Evolutionary conservation across 2,329 filamentous ascomycete species (phyloP), one percentile per base, ranked within the genome.

Genomic region (Colletotrichum sp.): DNA sequence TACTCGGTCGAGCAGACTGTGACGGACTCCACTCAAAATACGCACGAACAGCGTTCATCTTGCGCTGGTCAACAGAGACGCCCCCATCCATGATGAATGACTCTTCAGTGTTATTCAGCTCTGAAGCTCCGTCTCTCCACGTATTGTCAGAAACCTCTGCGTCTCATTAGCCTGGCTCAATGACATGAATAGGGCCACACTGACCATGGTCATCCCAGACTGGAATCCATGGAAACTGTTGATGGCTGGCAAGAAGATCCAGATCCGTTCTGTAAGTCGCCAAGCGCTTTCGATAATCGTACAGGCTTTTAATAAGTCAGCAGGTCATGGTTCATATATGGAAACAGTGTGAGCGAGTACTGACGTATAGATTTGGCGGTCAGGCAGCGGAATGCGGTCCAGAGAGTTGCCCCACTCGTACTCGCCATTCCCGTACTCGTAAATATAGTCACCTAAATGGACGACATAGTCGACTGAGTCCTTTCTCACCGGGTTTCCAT

Each of bases 1-100:
- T 16, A 34, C 18, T 26, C 8, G 4, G 13, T 5, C 12, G 12
- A 9, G 2, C 34, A 26, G 6, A 34, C 26, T 26, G 8, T 34
- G 5, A 26, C 63, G 15, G n/a, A 79, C 82, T 81, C 90, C 91
- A 93, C 81, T 94, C 92, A 75, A 94, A 94, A 80, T 94, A 94
- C 2, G 93, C 92, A 49, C 93, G 88, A 3, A 95, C 93, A 2
- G 93, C 93, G 69, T 95, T 94, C 87, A 94, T 92, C 86, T 95
- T 95, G 78, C 93, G 89, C 81, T 94, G 91, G 78, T 95, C 93
- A n/a, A 94, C 91, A 36, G 89, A 91, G n/a, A 95, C 88, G 16
- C 87, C 86, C 5, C 89, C 89, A 72, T 91, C 88, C 64, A 89
- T 86, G 32, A 91, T 81, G 83, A 94, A 95, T 0, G 91, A 93